These are phyloP conservation scores for Fusarium cicatricum DNA, from an alignment of 2,329 filamentous ascomycete genomes.

Conservation along the genomic window DNA sequence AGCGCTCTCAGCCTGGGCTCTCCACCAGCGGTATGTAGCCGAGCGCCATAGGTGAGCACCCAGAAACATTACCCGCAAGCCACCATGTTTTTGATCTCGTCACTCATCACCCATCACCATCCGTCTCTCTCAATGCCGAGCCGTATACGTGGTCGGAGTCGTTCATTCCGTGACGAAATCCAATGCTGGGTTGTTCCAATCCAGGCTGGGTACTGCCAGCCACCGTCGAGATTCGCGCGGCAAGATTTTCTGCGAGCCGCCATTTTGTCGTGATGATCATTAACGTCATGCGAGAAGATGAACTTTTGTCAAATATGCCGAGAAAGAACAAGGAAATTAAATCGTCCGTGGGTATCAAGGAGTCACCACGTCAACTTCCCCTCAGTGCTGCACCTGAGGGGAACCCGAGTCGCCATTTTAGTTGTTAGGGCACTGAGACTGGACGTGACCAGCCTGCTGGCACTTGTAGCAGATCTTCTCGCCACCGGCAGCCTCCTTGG, in stretches of 20 bases:
- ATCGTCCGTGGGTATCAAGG: slow-evolving; percentile 54
- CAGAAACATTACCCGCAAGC: slow-evolving; percentile 34
- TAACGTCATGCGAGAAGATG: slow-evolving; percentile 43
- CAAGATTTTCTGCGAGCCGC: slow-evolving; percentile 38
- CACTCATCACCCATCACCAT: slow-evolving; percentile 43
- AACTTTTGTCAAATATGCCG: slow-evolving; percentile 44
- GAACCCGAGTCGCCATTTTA: slow-evolving; percentile 48
- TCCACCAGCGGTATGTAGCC: slow-evolving; percentile 21
- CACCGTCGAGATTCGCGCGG: slow-evolving; percentile 42
- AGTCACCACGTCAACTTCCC: slow-evolving; percentile 52
- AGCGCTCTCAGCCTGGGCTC: slow-evolving; percentile 37
- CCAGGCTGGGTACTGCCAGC: slow-evolving; percentile 34
- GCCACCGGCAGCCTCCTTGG: slow-evolving; percentile 83
- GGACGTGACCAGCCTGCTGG: slow-evolving; percentile 85
- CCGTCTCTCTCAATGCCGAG: slow-evolving; percentile 40
- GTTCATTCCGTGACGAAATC: slow-evolving; percentile 42
- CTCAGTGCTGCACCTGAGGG: slow-evolving; percentile 34
- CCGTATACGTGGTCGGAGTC: slow-evolving; percentile 38
- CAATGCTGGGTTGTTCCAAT: slow-evolving; percentile 45
- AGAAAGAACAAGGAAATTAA: slow-evolving; percentile 42
- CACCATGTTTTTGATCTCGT: slow-evolving; percentile 40
- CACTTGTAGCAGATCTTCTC: slow-evolving; percentile 99
- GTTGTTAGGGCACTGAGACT: slow-evolving; percentile 91
- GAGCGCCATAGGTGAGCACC: slow-evolving; percentile 13
- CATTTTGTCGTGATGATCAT: slow-evolving; percentile 44